Evolutionary conservation across 2,329 filamentous ascomycete genomes (phyloP).

Genomic region (Thyridium curvatum): DNA sequence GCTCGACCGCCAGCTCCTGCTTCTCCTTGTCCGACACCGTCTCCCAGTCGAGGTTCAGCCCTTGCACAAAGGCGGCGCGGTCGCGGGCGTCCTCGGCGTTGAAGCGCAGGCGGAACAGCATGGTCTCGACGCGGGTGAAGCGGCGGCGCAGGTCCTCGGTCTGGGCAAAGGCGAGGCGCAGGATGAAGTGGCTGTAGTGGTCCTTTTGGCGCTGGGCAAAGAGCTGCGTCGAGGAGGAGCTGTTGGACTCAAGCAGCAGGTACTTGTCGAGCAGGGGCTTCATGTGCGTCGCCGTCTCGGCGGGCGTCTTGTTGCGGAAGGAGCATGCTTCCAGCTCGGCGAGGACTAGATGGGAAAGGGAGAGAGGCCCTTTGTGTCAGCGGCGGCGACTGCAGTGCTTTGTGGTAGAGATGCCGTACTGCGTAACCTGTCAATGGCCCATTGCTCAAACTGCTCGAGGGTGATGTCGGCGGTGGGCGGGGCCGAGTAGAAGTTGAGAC

Average conservation of each 20-base stretch:
- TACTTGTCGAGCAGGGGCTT: conserved; percentile 82
- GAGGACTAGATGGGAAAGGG: conserved; percentile 49
- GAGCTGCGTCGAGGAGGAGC: conserved; percentile 52
- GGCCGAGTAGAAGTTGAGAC: conserved; percentile 85
- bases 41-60: conserved; percentile 79
- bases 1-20: conserved; percentile 51
- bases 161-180: conserved; percentile 84
- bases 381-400: too few species aligned
- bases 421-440: conserved; percentile 88
- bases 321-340: conserved; percentile 90
- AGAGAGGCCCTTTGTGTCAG: neutral
- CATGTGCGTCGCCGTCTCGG: conserved; percentile 80
- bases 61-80: conserved; percentile 67
- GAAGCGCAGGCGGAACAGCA: conserved; percentile 80
- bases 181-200: conserved; percentile 96
- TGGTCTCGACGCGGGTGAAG: conserved; percentile 81
- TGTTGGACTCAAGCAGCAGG: conserved; percentile 72
- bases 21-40: conserved; percentile 74
- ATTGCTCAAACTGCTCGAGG: conserved; percentile 96
- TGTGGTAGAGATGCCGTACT: too few species aligned
- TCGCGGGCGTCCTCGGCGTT: conserved; percentile 70
- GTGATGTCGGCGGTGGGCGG: conserved; percentile 92
- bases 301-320: conserved; percentile 81
- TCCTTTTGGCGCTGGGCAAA: conserved; percentile 81
- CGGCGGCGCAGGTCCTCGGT: conserved; percentile 86